Conservation (phyloP, 202 grass and related monocot species). For the Digitaria exilis region DNA sequence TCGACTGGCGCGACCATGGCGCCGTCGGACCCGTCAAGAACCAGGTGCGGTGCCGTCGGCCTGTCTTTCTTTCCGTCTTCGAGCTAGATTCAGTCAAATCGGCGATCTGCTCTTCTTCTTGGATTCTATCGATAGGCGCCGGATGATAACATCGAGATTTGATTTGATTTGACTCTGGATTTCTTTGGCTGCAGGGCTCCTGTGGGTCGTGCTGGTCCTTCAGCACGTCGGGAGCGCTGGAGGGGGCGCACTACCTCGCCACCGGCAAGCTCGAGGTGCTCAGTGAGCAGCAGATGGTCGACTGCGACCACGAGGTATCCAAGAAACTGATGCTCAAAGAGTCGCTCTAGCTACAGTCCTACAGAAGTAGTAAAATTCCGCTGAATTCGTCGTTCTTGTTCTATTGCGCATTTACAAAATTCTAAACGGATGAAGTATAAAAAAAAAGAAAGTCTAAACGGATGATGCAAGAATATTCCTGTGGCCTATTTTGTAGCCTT, state of each 20-base stretch:
- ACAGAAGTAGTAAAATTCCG: neutral
- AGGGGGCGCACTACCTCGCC: constrained; percentile 81
- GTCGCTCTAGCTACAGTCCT: neutral
- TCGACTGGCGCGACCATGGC: constrained; percentile 87
- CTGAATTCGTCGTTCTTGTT: neutral
- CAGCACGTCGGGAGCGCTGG: constrained; percentile 80
- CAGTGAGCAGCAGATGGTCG: constrained; percentile 95
- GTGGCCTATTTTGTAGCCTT: neutral
- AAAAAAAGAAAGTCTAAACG: neutral
- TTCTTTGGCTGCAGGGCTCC: constrained; percentile 58
- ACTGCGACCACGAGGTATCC: constrained; percentile 87
- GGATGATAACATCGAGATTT: neutral
- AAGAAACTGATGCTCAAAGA: neutral
- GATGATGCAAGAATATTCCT: constrained; percentile 9
- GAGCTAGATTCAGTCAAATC: too few species aligned
- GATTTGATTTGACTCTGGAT: neutral
- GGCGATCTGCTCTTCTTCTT: too few species aligned
- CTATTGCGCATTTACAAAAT: neutral
- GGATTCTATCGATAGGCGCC: neutral
- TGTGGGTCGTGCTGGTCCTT: constrained; percentile 98
- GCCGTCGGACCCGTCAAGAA: constrained; percentile 84
- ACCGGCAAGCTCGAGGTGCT: constrained; percentile 81
- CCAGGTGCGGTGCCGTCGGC: constrained; percentile 51
- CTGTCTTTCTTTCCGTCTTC: neutral
- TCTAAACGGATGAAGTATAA: too few species aligned